Evolutionary conservation across 352 stramenopile genomes (phyloP), one percentile per base, ranked within the genome.

Genomic region (Nothophytophthora sp.): DNA sequence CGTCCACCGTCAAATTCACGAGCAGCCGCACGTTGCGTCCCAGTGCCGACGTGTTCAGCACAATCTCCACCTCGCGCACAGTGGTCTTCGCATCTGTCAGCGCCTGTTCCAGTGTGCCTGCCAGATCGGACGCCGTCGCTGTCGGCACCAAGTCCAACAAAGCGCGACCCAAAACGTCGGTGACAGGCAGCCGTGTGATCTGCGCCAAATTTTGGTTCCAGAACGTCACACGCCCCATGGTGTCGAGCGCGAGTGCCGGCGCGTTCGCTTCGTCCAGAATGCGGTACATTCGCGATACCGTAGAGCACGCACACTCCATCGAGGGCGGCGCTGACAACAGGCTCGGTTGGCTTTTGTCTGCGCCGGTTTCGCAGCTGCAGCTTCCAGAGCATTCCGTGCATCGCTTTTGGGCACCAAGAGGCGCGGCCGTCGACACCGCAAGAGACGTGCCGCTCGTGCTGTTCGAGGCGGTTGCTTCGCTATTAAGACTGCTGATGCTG

Each of bases 141-240:
- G 34, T 44, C 38, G 50, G 29, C 6, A 72, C 22, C 1, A 83
- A 58, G 16, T 86, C 69, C 22, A 68, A 37, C 18, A 90, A 47
- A 0, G 65, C 55, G 8, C 40, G 41, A 4, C 62, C 66, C n/a
- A 78, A 11, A 2, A 82, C 69, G 19, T 72, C 47, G 11, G 20
- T 27, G 7, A 53, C 16, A 15, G 39, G 36, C 9, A 76, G 38
- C n/a, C 61, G 69, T 24, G 72, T 78, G 35, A 83, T 58, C 30
- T 69, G 39, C 34, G 57, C 64, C 28, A 88, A 53, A 50, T 78
- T 80, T 11, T 75, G 40, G 63, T 91, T 91, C 80, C 80, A 91
- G 35, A 86, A 65, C 41, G 75, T 67, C n/a, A 91, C 63, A 47
- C 36, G 46, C 2, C 73, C 75, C 36, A 73, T 54, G 11, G 41